phyloP scores from a whole-genome alignment of 495 filamentous ascomycete genomes.

The Parmelia sp. region DNA sequence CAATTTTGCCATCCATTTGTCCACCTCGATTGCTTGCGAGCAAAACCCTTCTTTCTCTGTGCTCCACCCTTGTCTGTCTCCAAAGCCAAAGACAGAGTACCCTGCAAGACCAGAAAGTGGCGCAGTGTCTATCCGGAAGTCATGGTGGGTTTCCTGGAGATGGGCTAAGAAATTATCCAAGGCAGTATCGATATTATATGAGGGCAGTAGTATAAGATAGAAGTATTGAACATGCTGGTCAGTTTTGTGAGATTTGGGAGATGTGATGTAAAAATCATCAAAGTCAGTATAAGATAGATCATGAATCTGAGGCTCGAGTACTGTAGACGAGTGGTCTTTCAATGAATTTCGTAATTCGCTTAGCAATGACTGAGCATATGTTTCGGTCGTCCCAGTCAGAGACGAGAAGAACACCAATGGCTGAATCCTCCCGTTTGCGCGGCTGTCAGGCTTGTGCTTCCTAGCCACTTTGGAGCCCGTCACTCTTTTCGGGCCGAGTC shows the following conservation, averaged over 20 bases:
- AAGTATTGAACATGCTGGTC: slow-evolving; percentile 54
- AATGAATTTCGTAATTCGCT: slow-evolving; percentile 43
- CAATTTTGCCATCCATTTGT: slow-evolving; percentile 92
- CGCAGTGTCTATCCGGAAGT: slow-evolving; percentile 90
- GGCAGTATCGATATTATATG: slow-evolving; percentile 88
- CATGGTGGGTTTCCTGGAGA: slow-evolving; percentile 83
- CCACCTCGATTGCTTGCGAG: slow-evolving; percentile 77
- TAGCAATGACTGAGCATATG: slow-evolving; percentile 52
- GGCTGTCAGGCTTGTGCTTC: slow-evolving; percentile 16
- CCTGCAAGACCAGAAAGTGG: slow-evolving; percentile 69
- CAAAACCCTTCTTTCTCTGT: slow-evolving; percentile 87
- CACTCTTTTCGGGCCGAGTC: slow-evolving; percentile 33
- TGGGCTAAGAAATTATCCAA: slow-evolving; percentile 76
- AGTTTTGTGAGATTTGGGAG: slow-evolving; percentile 46
- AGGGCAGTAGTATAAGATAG: slow-evolving; percentile 77
- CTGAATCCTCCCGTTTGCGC: slow-evolving; percentile 49
- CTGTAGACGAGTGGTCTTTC: slow-evolving; percentile 30
- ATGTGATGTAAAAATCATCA: slow-evolving; percentile 78
- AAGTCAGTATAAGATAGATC: slow-evolving; percentile 82
- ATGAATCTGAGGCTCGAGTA: slow-evolving; percentile 58
- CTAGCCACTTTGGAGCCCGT: slow-evolving; percentile 28
- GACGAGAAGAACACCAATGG: slow-evolving; percentile 83
- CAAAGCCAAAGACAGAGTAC: slow-evolving; percentile 90
- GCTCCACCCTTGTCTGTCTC: slow-evolving; percentile 85
- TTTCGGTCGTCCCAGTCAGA: slow-evolving; percentile 71